These are phyloP conservation scores for Boletellus dicymbophilus DNA, from an alignment of 1,284 basidiomycete genomes.

Conservation along the genomic window DNA sequence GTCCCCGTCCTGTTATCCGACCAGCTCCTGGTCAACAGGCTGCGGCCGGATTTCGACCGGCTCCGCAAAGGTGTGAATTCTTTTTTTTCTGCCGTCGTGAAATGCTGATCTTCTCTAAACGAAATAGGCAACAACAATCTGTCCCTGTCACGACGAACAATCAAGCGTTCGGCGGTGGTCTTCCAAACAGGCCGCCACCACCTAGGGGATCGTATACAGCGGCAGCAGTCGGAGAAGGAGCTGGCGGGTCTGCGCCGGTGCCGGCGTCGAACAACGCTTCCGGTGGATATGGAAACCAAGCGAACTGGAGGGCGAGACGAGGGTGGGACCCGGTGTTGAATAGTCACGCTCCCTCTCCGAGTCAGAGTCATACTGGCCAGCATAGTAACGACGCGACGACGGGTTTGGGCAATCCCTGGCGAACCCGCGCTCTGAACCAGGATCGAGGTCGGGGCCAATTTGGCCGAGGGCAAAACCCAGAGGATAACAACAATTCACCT, in stretches of 20 bases:
- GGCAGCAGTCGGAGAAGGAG: no score
- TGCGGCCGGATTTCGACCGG: constrained; percentile 62
- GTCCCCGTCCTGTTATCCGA: constrained; percentile 62
- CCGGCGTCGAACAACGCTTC: not conserved
- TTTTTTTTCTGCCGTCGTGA: not conserved
- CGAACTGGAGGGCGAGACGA: constrained; percentile 3
- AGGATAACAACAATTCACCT: no score
- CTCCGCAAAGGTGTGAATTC: constrained; percentile 23
- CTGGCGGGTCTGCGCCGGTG: not conserved
- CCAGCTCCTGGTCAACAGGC: constrained; percentile 51
- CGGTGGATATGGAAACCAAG: constrained; percentile 3
- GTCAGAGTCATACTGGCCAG: no score
- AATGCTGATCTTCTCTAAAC: constrained; percentile 7
- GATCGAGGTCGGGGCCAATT: no score
- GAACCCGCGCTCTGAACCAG: no score
- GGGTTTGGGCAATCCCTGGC: no score
- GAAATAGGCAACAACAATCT: constrained; percentile 31
- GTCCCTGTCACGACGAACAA: constrained; percentile 69
- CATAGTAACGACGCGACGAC: no score
- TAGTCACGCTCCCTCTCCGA: no score
- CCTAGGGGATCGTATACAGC: constrained; percentile 8
- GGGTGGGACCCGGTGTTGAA: constrained; percentile 11
- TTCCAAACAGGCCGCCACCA: constrained; percentile 3
- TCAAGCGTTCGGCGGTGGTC: constrained; percentile 42
- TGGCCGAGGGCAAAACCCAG: no score